Percentiles rank a stretch among this genome's conserved stretches.
These are phyloP conservation scores for Tricholoma sp. DNA, from an alignment of 768 basidiomycete genomes.

Conservation along the genomic window DNA sequence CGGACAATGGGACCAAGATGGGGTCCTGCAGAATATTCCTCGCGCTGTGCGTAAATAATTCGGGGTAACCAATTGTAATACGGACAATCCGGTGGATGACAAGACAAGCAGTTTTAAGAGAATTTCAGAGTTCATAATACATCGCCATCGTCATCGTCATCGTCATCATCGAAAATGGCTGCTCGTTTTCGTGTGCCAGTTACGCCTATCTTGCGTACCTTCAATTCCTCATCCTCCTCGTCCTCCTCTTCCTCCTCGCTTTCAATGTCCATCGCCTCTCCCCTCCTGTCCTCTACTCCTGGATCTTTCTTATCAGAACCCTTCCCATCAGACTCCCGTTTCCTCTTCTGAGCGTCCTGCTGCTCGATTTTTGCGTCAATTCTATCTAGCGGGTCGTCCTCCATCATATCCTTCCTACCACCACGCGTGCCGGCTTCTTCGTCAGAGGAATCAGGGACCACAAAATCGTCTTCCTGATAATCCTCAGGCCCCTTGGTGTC, in stretches of 20 bases:
- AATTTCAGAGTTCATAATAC: slow-evolving; percentile 6
- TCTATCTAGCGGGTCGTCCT: slow-evolving; percentile 63
- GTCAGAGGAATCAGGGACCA: slow-evolving; percentile 74
- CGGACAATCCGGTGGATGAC: neutral
- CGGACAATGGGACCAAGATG: slow-evolving; percentile 52
- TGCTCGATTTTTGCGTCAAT: slow-evolving; percentile 67
- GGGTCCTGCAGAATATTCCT: slow-evolving; percentile 40
- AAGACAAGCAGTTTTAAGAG: neutral
- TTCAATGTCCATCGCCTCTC: slow-evolving; percentile 22
- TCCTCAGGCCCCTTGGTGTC: slow-evolving; percentile 56
- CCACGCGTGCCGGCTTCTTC: slow-evolving; percentile 48
- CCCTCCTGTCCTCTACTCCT: slow-evolving; percentile 23
- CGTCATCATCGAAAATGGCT: slow-evolving; percentile 59
- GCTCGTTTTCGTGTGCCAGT: slow-evolving; percentile 49
- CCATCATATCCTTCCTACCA: slow-evolving; percentile 33
- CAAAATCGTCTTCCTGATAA: slow-evolving; percentile 82
- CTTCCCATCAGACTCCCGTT: slow-evolving; percentile 25
- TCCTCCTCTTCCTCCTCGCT: slow-evolving; percentile 45
- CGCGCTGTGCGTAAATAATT: slow-evolving; percentile 27
- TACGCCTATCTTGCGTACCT: slow-evolving; percentile 47
- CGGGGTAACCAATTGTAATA: slow-evolving; percentile 10
- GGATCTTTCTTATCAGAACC: slow-evolving; percentile 20
- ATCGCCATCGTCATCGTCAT: slow-evolving; percentile 42
- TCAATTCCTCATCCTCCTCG: slow-evolving; percentile 66
- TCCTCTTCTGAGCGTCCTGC: slow-evolving; percentile 47